These are phyloP conservation scores for Fragilariopsis cylindrus DNA, from an alignment of 108 stramenopile genomes.

Conservation along the genomic window DNA sequence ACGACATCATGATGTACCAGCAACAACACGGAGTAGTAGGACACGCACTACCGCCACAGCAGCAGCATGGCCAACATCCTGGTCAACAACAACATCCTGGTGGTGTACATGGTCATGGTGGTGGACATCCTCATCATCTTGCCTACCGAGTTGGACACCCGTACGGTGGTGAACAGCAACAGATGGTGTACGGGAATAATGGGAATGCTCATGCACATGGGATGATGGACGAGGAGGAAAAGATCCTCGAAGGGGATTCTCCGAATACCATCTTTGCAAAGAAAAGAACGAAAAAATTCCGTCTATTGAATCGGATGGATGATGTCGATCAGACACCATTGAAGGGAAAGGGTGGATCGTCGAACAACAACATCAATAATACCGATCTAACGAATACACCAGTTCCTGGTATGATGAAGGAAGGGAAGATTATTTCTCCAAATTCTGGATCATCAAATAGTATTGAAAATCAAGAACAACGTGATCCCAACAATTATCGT, in stretches of 20 bases:
- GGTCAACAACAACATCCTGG: background rate
- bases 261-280: constrained; percentile 27
- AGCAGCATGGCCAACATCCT: background rate
- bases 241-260: constrained; percentile 8
- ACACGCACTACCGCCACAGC: background rate
- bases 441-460: background rate
- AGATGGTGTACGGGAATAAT: background rate
- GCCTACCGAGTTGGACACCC: constrained; percentile 12
- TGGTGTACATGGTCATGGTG: background rate
- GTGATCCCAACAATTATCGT: constrained; percentile 10
- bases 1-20: constrained; percentile 2
- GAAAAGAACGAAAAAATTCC: constrained; percentile 34
- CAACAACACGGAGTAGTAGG: constrained; percentile 2
- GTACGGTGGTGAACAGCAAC: constrained; percentile 1
- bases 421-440: constrained; percentile 25
- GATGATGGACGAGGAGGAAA: constrained; percentile 9
- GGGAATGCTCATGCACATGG: no score
- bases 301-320: constrained; percentile 37
- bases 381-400: background rate
- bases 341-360: background rate
- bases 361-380: background rate
- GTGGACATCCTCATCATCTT: background rate
- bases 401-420: constrained; percentile 2
- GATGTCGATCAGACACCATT: constrained; percentile 17
- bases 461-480: constrained; percentile 23